Evolutionary conservation across 2,329 filamentous ascomycete genomes (phyloP).

Genomic region (Calonectria pauciramosa): DNA sequence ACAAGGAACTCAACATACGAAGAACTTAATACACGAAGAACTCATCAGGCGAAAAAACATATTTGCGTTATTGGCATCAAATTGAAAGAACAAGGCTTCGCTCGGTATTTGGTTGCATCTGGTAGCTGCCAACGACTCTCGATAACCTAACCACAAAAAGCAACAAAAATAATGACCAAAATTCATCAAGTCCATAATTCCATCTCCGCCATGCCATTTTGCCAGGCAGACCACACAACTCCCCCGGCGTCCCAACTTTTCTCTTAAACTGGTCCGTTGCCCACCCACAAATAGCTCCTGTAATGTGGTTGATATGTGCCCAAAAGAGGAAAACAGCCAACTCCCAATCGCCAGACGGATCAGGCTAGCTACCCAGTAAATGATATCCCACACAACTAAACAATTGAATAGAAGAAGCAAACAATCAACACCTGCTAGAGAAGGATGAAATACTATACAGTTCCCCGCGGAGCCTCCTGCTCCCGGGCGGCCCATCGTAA

Average conservation of each 20-base stretch:
- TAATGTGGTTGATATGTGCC: slow-evolving; percentile 11
- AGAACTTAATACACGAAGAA: too few relatives aligned
- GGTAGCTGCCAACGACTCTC: not conserved
- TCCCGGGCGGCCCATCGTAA: not conserved
- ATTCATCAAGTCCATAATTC: not conserved
- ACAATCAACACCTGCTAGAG: not conserved
- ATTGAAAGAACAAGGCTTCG: not conserved
- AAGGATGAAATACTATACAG: slow-evolving; percentile 35
- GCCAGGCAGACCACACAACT: not conserved
- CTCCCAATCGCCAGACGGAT: slow-evolving; percentile 13
- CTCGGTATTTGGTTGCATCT: not conserved
- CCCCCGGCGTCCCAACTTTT: slow-evolving; percentile 6
- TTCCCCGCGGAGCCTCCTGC: not conserved
- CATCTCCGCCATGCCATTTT: slow-evolving; percentile 3
- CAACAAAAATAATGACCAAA: not conserved
- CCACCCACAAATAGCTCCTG: slow-evolving; percentile 17
- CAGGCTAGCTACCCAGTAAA: slow-evolving; percentile 18
- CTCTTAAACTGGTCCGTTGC: slow-evolving; percentile 13
- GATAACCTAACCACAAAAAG: not conserved
- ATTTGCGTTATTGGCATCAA: not conserved
- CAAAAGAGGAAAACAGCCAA: slow-evolving; percentile 15
- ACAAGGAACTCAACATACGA: too few relatives aligned
- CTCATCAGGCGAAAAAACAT: not conserved
- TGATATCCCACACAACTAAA: slow-evolving; percentile 21
- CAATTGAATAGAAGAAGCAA: slow-evolving; percentile 17